These are phyloP conservation scores for Roridomyces roridus DNA, from an alignment of 768 basidiomycete genomes.

Conservation along the genomic window DNA sequence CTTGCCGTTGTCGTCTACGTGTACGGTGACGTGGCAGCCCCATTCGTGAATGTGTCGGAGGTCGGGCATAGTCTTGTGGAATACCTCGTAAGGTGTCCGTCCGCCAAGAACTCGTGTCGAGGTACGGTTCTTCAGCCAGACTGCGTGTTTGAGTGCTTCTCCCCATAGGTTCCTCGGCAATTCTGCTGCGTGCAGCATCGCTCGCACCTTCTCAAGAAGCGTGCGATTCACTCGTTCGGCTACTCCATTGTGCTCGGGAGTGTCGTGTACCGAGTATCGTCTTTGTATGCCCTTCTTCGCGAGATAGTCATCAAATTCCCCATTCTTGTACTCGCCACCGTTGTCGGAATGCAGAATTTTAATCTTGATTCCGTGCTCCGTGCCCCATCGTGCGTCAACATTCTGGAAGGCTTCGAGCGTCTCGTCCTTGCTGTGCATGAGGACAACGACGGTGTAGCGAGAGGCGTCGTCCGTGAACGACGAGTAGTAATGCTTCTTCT, in stretches of 20 bases:
- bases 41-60: constrained; percentile 23
- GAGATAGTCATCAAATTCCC: constrained; percentile 26
- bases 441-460: constrained; percentile 26
- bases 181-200: constrained; percentile 32
- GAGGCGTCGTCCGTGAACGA: constrained; percentile 40
- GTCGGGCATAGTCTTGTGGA: constrained; percentile 27
- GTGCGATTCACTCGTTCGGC: constrained; percentile 41
- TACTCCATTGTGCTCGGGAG: constrained; percentile 42
- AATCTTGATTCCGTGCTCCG: constrained; percentile 31
- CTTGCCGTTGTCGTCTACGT: constrained; percentile 26
- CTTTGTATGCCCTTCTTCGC: constrained; percentile 22
- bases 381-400: constrained; percentile 29
- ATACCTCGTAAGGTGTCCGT: constrained; percentile 27
- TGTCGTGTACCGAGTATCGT: constrained; percentile 28
- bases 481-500: constrained; percentile 32
- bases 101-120: constrained; percentile 25
- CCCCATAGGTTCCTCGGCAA: constrained; percentile 40
- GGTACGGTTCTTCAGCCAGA: constrained; percentile 33
- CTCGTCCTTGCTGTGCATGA: constrained; percentile 35
- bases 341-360: constrained; percentile 33
- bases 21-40: constrained; percentile 28
- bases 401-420: constrained; percentile 28
- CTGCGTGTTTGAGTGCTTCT: constrained; percentile 31
- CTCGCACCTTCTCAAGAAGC: constrained; percentile 32
- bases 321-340: constrained; percentile 34